phyloP scores from a whole-genome alignment of 2,329 filamentous ascomycete genomes.

The Albophoma yamanashiensis region DNA sequence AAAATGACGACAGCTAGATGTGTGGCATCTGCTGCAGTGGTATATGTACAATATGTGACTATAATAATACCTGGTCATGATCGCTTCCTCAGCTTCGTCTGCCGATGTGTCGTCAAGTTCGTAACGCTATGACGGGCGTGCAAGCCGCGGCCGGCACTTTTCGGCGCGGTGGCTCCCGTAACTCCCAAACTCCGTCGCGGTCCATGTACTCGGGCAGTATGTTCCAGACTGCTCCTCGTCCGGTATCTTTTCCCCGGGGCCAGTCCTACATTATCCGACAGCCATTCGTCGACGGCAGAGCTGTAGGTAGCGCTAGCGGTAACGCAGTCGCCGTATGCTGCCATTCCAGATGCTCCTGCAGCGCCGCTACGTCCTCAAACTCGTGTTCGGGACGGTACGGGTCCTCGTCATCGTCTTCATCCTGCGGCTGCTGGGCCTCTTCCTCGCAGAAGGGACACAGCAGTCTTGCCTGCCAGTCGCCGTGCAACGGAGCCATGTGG shows the following conservation, averaged over 20 bases:
- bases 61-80: slow-evolving; percentile 2
- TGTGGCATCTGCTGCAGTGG: slow-evolving; percentile 1
- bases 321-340: slow-evolving; percentile 33
- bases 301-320: slow-evolving; percentile 21
- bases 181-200: not conserved
- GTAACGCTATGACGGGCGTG: slow-evolving; percentile 1
- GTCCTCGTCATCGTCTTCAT: slow-evolving; percentile 40
- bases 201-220: not conserved
- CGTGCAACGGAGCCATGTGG: slow-evolving; percentile 37
- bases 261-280: slow-evolving; percentile 34
- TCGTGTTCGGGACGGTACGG: slow-evolving; percentile 36
- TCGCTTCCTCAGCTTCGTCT: not conserved
- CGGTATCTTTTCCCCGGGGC: no score
- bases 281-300: slow-evolving; percentile 21
- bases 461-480: slow-evolving; percentile 41
- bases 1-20: not conserved
- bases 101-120: slow-evolving; percentile 3
- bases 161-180: not conserved
- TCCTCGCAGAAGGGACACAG: slow-evolving; percentile 48
- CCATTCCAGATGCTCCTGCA: slow-evolving; percentile 48
- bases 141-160: not conserved
- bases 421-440: slow-evolving; percentile 30
- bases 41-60: slow-evolving; percentile 13
- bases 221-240: not conserved
- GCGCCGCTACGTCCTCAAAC: slow-evolving; percentile 35